Conservation (phyloP, 1,284 basidiomycete species). For the Lentinula novae-zelandiae region DNA sequence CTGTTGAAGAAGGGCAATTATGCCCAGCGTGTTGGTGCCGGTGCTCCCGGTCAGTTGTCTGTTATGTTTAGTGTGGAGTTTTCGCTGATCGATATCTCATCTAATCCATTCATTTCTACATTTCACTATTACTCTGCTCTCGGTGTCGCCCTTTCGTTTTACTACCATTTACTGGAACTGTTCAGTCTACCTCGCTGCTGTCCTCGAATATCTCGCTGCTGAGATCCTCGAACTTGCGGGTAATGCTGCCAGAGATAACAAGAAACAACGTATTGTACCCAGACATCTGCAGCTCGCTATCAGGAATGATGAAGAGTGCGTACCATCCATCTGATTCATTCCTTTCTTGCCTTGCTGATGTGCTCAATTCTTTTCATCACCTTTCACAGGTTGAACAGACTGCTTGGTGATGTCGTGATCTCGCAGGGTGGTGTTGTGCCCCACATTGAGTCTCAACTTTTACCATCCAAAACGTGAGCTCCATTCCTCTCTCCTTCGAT, state of each 20-base stretch:
- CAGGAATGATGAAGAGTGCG: slow-evolving; percentile 81
- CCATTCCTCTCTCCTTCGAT: slow-evolving; percentile 23
- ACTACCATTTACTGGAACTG: neutral
- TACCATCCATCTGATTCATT: slow-evolving; percentile 22
- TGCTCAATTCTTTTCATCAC: neutral
- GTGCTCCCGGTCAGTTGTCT: slow-evolving; percentile 63
- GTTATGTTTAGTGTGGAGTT: neutral
- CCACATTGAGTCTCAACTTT: slow-evolving; percentile 49
- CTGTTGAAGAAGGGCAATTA: slow-evolving; percentile 85
- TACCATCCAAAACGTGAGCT: slow-evolving; percentile 46
- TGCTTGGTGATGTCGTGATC: slow-evolving; percentile 84
- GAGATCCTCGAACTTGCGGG: slow-evolving; percentile 87
- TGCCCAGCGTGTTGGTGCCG: slow-evolving; percentile 74
- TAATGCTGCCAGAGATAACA: slow-evolving; percentile 77
- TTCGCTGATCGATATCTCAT: neutral
- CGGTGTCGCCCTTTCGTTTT: neutral
- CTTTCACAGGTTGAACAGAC: slow-evolving; percentile 54
- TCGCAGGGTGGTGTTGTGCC: slow-evolving; percentile 91
- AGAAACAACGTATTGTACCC: slow-evolving; percentile 90
- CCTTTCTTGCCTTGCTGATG: slow-evolving; percentile 13
- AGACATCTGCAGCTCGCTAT: slow-evolving; percentile 90
- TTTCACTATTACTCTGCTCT: neutral
- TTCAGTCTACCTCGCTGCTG: slow-evolving; percentile 72
- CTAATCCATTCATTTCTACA: neutral
- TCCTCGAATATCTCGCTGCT: slow-evolving; percentile 80